Base-by-base conservation (phyloP, 2,329 filamentous ascomycete species). In the Verticillium nubilum region DNA sequence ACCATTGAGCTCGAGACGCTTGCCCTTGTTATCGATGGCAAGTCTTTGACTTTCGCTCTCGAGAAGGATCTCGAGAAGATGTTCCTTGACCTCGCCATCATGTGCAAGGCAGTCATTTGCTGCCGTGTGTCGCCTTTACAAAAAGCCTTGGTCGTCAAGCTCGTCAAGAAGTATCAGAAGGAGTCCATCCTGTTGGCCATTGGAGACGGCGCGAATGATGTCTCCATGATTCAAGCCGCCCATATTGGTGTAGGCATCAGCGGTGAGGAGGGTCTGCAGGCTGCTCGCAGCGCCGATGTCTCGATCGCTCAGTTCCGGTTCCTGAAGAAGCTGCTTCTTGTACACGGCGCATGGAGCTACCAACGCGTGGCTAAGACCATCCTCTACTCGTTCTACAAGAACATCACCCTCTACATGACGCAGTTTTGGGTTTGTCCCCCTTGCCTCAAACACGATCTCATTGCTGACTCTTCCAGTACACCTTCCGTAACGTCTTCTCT, bases 141-240 rank as follows among this genome's bases (percentile, higher is more conserved):
- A 69, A 99, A 99, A 76, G 96, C 95, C 17, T 80, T 99, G 63
- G 95, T 99, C 25, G 95, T 99, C 66, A 99, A 99, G 79, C 86
- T 98, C 65, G 95, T 99, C 70, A 99, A 98, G 77, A 91, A 92
- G 66, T 85, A 86, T 66, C 91, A 97, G 72, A 85, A 95, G 66
- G 91, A 97, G 71, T 86, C 92, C 13, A 92, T 99, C 66, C 86
- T 97, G 58, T 86, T 99, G 56, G 95, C 95, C 57, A 97, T 99
- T 72, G 95, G 95, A 66, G 95, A 99, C 69, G 95, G 95, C 65
- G 95, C 95, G 54, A 99, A 99, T 76, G 95, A 99, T 70, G 95
- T 99, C n/a, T 97, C 94, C 19, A 99, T 99, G 95, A 99, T 99
- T 59, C 95, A 99, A 78, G 95, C 95, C 12, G 95, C 95, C 13